Conservation (phyloP, 1,139 yeast species). For the Candida sanyaensis region DNA sequence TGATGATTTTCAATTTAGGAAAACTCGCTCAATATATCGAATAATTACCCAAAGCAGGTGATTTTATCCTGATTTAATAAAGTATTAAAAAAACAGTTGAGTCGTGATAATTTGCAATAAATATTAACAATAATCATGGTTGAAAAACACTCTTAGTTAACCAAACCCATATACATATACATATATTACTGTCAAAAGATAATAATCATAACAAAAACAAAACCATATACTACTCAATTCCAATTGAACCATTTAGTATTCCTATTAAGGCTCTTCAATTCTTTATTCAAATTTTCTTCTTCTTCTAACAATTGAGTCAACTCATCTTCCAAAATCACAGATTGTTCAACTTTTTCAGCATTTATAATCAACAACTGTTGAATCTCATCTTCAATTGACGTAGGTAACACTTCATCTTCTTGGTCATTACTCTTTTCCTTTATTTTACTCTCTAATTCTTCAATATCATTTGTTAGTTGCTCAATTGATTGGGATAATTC, state of each 20-base stretch:
- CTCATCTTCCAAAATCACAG: slow-evolving; percentile 54
- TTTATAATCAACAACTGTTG: slow-evolving; percentile 47
- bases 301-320: slow-evolving; percentile 28
- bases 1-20: no score
- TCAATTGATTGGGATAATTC: slow-evolving; percentile 67
- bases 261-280: slow-evolving; percentile 24
- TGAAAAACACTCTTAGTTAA: no score
- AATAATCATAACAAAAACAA: no score
- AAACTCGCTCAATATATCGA: no score
- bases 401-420: slow-evolving; percentile 24
- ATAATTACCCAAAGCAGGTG: no score
- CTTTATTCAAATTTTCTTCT: slow-evolving; percentile 29
- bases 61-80: no score
- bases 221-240: slow-evolving; percentile 12
- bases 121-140: no score
- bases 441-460: slow-evolving; percentile 47
- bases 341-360: slow-evolving; percentile 62
- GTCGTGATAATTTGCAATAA: no score
- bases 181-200: no score
- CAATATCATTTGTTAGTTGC: slow-evolving; percentile 53
- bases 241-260: slow-evolving; percentile 33
- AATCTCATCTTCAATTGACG: slow-evolving; percentile 47
- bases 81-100: no score
- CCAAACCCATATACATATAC: no score
- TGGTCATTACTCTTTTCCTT: slow-evolving; percentile 12